A percentile compares a stretch with the other conserved stretches of the same genome.
Evolutionary conservation across 768 basidiomycete genomes (phyloP).

Genomic region (Pholiota microspora): DNA sequence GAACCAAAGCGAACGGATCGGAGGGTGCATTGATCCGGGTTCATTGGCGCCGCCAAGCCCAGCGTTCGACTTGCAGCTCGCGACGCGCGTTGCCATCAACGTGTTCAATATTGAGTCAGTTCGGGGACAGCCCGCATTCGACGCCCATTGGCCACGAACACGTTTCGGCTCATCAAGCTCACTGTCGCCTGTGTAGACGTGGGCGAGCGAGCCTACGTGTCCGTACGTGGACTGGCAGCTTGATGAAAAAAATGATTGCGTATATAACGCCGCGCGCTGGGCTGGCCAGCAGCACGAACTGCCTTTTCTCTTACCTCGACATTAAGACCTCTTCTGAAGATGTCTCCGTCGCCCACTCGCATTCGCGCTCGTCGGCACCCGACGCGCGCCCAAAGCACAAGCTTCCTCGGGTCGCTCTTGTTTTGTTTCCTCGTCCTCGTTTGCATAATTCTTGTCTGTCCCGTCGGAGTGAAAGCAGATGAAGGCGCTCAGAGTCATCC

Average conservation of each 20-base stretch:
- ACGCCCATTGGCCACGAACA: neutral
- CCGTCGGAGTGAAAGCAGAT: conserved; percentile 50
- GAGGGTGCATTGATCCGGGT: neutral
- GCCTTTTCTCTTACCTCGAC: neutral
- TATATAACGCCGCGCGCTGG: neutral
- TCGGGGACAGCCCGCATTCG: neutral
- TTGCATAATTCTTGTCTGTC: conserved; percentile 66
- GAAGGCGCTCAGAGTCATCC: conserved; percentile 30
- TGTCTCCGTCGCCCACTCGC: conserved; percentile 5
- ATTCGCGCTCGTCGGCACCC: conserved; percentile 11
- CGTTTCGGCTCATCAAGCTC: neutral
- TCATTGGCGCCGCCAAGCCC: neutral
- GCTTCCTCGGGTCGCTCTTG: conserved; percentile 37
- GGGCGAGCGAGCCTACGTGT: neutral
- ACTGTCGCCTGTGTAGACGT: neutral
- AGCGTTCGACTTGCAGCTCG: neutral
- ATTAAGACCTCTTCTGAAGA: neutral
- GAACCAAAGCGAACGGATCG: neutral
- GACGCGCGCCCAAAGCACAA: conserved; percentile 16
- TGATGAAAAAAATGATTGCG: neutral
- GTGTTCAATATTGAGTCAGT: neutral
- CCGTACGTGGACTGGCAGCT: neutral
- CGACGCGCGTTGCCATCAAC: neutral
- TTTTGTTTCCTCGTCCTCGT: conserved; percentile 49
- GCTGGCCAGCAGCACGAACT: neutral